Base-by-base conservation (phyloP, 164 flowering plant genomes). In the Pachysandra terminalis region DNA sequence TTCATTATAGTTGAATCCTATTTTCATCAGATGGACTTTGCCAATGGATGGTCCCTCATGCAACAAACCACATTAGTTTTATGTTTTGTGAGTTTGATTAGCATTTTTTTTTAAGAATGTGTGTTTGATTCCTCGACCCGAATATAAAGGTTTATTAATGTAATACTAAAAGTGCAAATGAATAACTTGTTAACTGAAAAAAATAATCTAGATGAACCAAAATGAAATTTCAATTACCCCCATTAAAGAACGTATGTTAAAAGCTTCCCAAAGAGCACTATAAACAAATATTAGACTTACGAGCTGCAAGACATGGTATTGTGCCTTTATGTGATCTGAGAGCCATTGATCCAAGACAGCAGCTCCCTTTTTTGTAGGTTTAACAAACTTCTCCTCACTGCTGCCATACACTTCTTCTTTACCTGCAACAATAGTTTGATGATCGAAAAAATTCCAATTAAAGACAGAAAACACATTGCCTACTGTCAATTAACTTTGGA, bases 261-360 rank as follows among this genome's bases (percentile, higher is more conserved):
- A 3, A 32, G 37, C 5, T 32, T 32, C 37, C 37, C 3, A 7
- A 7, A 54, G 55, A 56, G 60, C 40, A 56, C 16, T 32, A 32
- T 32, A 55, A 63, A 16, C 49, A 10, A 28, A 21, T 49, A 0
- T 13, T 12, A 25, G 23, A 66, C 76, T 73, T 78, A 81, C 98
- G 71, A 63, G 73, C 62, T 87, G 83, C 59, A 94, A 65, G 37
- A 94, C 94, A 81, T 91, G 97, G 78, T 87, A 90, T 0, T 77
- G 73, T 32, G 81, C 63, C 81, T 91, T 94, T 32, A 91, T 81
- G 16, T 87, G 69, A 66, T 94, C 98, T 0, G 98, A 87, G 48
- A 94, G 81, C 82, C 87, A 86, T 51, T 83, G 90, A 71, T 94
- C 98, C 81, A 91, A 74, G 12, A 91, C 90, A 0, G 93, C 95